Percentiles rank a stretch among this genome's conserved stretches.
Evolutionary conservation across 148 eudicot species (phyloP).

Genomic region (Rhododendron kiyosumense): DNA sequence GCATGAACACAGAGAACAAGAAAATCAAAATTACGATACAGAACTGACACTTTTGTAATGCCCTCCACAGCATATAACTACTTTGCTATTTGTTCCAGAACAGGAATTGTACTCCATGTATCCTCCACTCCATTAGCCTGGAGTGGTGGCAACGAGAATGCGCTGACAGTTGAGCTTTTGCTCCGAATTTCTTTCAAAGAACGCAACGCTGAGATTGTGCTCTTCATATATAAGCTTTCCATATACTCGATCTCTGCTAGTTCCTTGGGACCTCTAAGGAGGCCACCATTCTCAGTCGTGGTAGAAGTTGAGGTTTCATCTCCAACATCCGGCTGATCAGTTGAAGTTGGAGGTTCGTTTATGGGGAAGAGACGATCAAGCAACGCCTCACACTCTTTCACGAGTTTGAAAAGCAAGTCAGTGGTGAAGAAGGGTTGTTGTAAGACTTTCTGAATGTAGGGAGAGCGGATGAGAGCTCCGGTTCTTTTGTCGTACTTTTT

Average conservation of each 20-base stretch:
- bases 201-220: constrained; percentile 67
- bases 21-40: constrained; percentile 6
- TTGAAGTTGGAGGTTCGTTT: constrained; percentile 31
- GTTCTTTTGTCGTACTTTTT: constrained; percentile 92
- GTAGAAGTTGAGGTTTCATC: constrained; percentile 25
- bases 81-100: constrained; percentile 59
- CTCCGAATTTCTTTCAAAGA: constrained; percentile 71
- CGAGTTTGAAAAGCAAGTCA: constrained; percentile 70
- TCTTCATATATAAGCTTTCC: constrained; percentile 75
- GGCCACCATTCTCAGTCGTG: constrained; percentile 3
- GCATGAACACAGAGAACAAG: neutral
- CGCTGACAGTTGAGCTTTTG: constrained; percentile 76
- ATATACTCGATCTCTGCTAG: constrained; percentile 67
- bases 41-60: neutral
- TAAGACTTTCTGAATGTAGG: constrained; percentile 78
- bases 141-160: constrained; percentile 82
- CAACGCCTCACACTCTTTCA: constrained; percentile 78
- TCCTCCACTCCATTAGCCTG: constrained; percentile 51
- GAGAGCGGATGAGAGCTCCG: constrained; percentile 77
- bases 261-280: constrained; percentile 52
- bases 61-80: constrained; percentile 18
- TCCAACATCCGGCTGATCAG: constrained; percentile 12
- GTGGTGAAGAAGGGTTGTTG: constrained; percentile 92
- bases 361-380: constrained; percentile 58
- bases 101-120: constrained; percentile 53